A percentile compares a stretch with the other conserved stretches of the same genome.
These are phyloP conservation scores for Pestalotiopsis sp. DNA, from an alignment of 2,329 filamentous ascomycete species.

Conservation along the genomic window DNA sequence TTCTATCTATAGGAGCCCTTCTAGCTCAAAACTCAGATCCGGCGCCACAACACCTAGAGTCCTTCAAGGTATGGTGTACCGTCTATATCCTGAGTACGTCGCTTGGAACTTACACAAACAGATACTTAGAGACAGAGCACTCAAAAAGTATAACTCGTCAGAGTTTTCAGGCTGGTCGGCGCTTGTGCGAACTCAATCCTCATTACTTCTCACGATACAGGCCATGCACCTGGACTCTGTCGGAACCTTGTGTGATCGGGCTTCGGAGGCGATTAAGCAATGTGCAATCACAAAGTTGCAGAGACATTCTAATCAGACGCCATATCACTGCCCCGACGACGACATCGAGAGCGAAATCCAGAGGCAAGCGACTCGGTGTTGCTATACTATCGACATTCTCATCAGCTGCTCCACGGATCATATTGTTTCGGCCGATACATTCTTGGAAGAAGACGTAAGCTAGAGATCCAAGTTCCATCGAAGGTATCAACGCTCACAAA, in stretches of 20 bases:
- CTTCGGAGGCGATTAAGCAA: background rate
- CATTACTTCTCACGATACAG: background rate
- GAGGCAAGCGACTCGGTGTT: background rate
- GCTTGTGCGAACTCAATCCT: background rate
- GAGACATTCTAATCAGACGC: background rate
- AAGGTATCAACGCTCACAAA: background rate
- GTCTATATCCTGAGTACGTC: background rate
- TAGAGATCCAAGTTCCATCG: background rate
- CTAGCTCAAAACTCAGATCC: background rate
- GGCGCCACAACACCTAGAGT: background rate
- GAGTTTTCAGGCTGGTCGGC: background rate
- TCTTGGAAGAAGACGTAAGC: background rate
- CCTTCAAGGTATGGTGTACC: background rate
- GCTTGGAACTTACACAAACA: background rate
- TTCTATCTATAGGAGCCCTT: background rate
- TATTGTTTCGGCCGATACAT: background rate
- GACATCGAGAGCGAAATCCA: background rate
- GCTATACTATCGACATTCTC: background rate
- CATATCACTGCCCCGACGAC: background rate
- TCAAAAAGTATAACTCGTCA: background rate
- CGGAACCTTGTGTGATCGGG: background rate
- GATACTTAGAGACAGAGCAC: background rate
- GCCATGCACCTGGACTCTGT: background rate
- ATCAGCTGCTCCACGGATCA: background rate
- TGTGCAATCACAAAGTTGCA: background rate